phyloP scores from a whole-genome alignment of 2,329 filamentous ascomycete species.

The Xylaria sp. region DNA sequence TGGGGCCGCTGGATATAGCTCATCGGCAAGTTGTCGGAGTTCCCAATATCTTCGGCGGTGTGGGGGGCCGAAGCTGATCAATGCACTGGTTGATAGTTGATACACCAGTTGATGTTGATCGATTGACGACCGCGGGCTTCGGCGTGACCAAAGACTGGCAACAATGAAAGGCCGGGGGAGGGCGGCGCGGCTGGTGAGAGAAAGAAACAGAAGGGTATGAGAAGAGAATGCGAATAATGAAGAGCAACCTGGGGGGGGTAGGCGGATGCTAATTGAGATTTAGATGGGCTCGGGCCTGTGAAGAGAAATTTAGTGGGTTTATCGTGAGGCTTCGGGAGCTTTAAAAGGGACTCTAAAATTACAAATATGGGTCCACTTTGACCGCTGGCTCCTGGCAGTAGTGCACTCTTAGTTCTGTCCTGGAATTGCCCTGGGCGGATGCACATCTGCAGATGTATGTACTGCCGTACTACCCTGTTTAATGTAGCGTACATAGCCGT shows the following conservation, averaged over 20 bases:
- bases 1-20: neutral
- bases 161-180: conserved; percentile 16
- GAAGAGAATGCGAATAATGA: conserved; percentile 13
- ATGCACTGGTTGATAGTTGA: conserved; percentile 18
- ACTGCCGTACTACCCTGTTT: neutral
- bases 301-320: conserved; percentile 47
- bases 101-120: conserved; percentile 14
- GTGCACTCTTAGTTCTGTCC: neutral
- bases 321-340: conserved; percentile 27
- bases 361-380: conserved; percentile 33
- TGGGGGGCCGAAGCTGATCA: conserved; percentile 28
- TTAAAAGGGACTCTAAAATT: conserved; percentile 27
- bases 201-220: conserved; percentile 8
- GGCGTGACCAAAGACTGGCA: conserved; percentile 14
- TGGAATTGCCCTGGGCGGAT: neutral
- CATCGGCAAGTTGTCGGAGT: conserved; percentile 28
- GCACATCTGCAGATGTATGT: conserved; percentile 1
- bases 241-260: conserved; percentile 12
- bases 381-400: conserved; percentile 5
- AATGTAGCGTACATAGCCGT: conserved; percentile 3
- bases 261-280: conserved; percentile 28
- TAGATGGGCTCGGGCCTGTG: conserved; percentile 38
- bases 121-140: conserved; percentile 24
- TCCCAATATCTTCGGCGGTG: conserved; percentile 6
- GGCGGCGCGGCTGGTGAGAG: conserved; percentile 4